Evolutionary conservation across 345 rosid species (phyloP).

Genomic region (Cardamine resedifolia): DNA sequence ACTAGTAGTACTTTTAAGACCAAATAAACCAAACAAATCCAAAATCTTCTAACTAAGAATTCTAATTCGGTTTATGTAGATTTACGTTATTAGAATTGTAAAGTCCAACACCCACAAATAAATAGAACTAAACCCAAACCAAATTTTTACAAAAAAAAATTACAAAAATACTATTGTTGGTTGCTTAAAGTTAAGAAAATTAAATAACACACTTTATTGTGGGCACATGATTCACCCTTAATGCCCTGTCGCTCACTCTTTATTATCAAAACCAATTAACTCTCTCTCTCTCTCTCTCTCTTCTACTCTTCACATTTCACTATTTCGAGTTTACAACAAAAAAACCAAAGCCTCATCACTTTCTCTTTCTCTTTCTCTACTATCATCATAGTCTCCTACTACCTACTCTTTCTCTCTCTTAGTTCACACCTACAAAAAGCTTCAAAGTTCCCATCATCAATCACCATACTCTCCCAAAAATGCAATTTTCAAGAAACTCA

Average conservation of each 20-base stretch:
- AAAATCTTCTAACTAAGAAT: not conserved
- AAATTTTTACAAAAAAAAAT: not conserved
- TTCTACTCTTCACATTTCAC: constrained; percentile 15
- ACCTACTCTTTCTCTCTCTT: constrained; percentile 19
- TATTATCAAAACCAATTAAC: constrained; percentile 9
- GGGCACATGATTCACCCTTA: constrained; percentile 36
- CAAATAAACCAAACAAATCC: not conserved
- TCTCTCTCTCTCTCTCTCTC: not conserved
- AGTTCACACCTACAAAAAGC: constrained; percentile 19
- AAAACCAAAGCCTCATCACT: constrained; percentile 14
- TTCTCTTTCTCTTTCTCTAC: constrained; percentile 9
- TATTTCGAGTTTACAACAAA: constrained; percentile 16
- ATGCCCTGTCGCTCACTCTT: constrained; percentile 38
- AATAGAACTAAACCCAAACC: constrained; percentile 1
- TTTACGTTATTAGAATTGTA: not conserved
- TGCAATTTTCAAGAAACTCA: constrained; percentile 47
- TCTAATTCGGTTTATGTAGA: not conserved
- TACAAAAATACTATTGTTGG: constrained; percentile 2
- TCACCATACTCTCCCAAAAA: constrained; percentile 13
- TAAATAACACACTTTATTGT: constrained; percentile 28
- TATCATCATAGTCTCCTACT: constrained; percentile 16
- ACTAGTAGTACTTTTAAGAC: not conserved
- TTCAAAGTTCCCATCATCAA: constrained; percentile 19
- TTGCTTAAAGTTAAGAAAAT: constrained; percentile 21
- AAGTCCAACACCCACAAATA: not conserved